A percentile compares a stretch with the other conserved stretches of the same genome.
These are phyloP conservation scores for Entamoeba invadens DNA, from an alignment of 208 protist species.

Conservation along the genomic window DNA sequence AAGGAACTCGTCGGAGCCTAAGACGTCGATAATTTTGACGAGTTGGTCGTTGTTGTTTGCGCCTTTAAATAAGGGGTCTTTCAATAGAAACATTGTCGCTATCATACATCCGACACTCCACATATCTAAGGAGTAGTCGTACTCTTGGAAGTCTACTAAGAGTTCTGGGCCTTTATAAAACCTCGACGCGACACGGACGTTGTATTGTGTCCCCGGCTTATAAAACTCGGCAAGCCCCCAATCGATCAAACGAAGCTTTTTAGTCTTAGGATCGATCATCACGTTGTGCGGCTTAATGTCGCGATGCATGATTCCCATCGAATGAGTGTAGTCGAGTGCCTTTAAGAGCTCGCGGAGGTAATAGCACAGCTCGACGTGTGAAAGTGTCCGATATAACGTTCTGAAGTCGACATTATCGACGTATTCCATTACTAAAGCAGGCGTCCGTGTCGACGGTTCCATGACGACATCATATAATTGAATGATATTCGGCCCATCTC, in stretches of 20 bases:
- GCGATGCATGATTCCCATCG: conserved; percentile 33
- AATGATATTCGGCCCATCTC: conserved; percentile 89
- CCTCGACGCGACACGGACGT: conserved; percentile 35
- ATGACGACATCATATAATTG: conserved; percentile 82
- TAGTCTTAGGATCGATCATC: conserved; percentile 14
- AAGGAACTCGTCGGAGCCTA: conserved; percentile 23
- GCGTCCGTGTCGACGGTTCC: conserved; percentile 71
- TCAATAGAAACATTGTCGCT: conserved; percentile 27
- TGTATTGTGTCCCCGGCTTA: conserved; percentile 18
- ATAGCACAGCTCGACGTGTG: neutral
- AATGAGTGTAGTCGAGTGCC: conserved; percentile 28
- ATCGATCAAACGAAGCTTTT: conserved; percentile 22
- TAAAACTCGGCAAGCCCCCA: conserved; percentile 41
- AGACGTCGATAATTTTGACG: conserved; percentile 27
- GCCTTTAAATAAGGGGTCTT: conserved; percentile 34
- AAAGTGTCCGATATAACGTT: conserved; percentile 60
- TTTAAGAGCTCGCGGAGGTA: conserved; percentile 8
- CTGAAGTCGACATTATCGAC: conserved; percentile 80
- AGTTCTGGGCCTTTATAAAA: conserved; percentile 36
- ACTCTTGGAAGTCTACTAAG: conserved; percentile 19
- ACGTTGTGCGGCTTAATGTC: conserved; percentile 40
- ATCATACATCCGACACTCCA: conserved; percentile 31
- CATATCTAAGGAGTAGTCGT: conserved; percentile 41
- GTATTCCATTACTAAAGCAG: conserved; percentile 90
- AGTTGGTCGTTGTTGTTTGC: conserved; percentile 27